Evolutionary conservation across 176 grass and related monocot genomes (phyloP).

Genomic region (Puccinellia tenuiflora): DNA sequence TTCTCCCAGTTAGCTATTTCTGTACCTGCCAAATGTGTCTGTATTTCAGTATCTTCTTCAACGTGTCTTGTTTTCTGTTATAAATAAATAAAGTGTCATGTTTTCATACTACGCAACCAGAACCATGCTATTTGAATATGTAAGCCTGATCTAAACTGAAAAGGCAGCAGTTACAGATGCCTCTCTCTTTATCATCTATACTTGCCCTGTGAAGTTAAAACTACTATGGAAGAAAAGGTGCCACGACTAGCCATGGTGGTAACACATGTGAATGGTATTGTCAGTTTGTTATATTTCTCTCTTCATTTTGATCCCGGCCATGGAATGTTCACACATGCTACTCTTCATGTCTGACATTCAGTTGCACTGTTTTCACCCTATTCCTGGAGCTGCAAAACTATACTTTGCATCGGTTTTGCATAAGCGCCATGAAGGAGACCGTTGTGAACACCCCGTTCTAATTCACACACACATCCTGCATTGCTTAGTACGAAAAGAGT

Average conservation of each 20-base stretch:
- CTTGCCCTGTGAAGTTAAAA: background rate
- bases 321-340: background rate
- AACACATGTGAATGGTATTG: background rate
- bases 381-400: background rate
- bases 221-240: background rate
- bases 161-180: constrained; percentile 7
- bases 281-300: background rate
- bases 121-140: background rate
- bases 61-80: background rate
- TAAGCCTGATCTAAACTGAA: background rate
- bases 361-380: background rate
- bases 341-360: background rate
- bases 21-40: background rate
- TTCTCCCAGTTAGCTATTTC: constrained; percentile 11
- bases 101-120: background rate
- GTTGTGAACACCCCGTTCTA: background rate
- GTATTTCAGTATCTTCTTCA: background rate
- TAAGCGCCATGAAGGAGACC: background rate
- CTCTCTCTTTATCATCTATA: constrained; percentile 21
- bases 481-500: background rate
- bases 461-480: background rate
- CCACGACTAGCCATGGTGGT: background rate
- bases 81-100: background rate
- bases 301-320: background rate
- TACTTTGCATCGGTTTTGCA: background rate